Evolutionary conservation across 2,329 filamentous ascomycete species (phyloP).

Genomic region (Phyllosticta citrichinensis): DNA sequence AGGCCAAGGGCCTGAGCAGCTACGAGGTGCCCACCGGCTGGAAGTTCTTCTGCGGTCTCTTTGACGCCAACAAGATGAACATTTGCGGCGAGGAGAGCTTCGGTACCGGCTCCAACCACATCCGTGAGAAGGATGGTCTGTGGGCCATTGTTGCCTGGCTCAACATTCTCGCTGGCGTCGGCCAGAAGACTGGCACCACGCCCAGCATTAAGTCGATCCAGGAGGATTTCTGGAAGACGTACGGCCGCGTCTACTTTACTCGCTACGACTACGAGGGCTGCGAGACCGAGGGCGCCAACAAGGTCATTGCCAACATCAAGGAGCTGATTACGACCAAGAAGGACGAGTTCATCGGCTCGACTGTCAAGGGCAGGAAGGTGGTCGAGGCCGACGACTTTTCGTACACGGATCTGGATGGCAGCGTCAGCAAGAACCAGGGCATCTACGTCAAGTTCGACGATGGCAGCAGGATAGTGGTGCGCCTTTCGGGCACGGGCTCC

Average conservation of each 20-base stretch:
- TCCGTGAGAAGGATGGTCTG: constrained; percentile 96
- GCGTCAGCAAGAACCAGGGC: constrained; percentile 90
- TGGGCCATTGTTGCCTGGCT: constrained; percentile 98
- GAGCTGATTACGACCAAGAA: constrained; percentile 62
- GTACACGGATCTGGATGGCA: constrained; percentile 97
- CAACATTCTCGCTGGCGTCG: constrained; percentile 94
- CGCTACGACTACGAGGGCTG: constrained; percentile 98
- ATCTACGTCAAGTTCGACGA: constrained; percentile 91
- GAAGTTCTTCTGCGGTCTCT: constrained; percentile 98
- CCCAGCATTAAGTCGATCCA: constrained; percentile 95
- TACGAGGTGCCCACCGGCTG: constrained; percentile 98
- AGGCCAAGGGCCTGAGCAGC: constrained; percentile 80
- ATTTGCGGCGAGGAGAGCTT: constrained; percentile 99
- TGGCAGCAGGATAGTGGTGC: constrained; percentile 88
- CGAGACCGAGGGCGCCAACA: constrained; percentile 80
- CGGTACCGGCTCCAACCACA: constrained; percentile 95
- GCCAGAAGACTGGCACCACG: constrained; percentile 67
- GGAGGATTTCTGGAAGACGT: constrained; percentile 91
- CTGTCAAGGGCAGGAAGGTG: constrained; percentile 72
- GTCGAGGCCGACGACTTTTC: constrained; percentile 90
- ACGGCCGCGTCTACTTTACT: constrained; percentile 97
- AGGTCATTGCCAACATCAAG: constrained; percentile 73
- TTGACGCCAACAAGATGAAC: constrained; percentile 89
- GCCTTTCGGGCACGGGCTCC: constrained; percentile 88
- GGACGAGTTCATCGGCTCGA: constrained; percentile 71